Evolutionary conservation across 2,329 filamentous ascomycete species (phyloP), one percentile per base, ranked within the genome.

Genomic region (Epichloe typhina): DNA sequence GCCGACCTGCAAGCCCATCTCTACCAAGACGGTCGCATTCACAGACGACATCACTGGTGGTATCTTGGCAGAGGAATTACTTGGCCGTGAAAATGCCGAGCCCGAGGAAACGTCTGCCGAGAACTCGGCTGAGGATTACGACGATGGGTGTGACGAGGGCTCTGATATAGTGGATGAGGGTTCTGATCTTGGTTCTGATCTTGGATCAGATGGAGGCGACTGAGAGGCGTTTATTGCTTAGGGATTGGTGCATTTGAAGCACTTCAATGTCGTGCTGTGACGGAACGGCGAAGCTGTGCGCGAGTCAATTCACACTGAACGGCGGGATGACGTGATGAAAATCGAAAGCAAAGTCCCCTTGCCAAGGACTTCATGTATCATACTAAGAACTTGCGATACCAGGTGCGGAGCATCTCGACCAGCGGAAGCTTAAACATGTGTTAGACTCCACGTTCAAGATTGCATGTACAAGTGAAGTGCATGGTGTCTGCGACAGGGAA

Each of bases 1-100:
- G 23, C 67, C 68, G 47, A 61, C 62, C 54, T 43, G 26, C 38
- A 74, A 67, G 57, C 66, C 65, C 23, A 62, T 68, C 7, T 62
- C 66, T 7, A 63, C 69, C 8, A 84, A 83, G 62, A 76, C 72
- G 11, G 82, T 86, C 26, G 79, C 77, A 1, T 86, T 85, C 62
- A 72, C 73, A 2, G 79, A 82, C 21, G 76, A 79, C 42, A 67
- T 75, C 26, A 65, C 65, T 48, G 69, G 61, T 23, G 65, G 63
- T 26, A 55, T 61, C 19, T 47, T 60, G 49, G 61, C 60, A 9
- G 65, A 64, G 45, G 64, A 64, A 35, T 54, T 54, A 51, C 41
- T 40, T 23, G 37, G 13, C 13, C 46, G 42, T 17, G 37, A 36
- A 11, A 15, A n/a, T 17, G 8, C 15, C 44, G 49, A 35, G 23